Conservation (phyloP, 73 alveolate species). For the Stentor coeruleus region DNA sequence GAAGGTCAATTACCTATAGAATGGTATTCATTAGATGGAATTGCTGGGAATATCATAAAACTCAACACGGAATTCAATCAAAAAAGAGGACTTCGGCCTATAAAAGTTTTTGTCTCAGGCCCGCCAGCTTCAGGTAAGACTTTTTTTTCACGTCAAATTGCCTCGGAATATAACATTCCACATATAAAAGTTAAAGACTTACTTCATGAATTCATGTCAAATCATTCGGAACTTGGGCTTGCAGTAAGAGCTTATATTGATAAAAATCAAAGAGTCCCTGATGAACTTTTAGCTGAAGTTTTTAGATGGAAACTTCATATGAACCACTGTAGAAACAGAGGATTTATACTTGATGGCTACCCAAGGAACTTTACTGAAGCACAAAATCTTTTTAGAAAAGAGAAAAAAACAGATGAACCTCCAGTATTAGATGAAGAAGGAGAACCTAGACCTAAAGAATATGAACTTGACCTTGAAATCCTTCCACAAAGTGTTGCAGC, state of each 20-base stretch:
- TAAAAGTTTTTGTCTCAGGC: constrained; percentile 75
- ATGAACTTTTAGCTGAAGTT: constrained; percentile 67
- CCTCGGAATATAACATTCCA: constrained; percentile 75
- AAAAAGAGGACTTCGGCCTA: constrained; percentile 68
- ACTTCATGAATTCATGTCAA: constrained; percentile 30
- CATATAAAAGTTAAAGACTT: constrained; percentile 72
- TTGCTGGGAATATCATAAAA: constrained; percentile 48
- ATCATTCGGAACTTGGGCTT: not conserved
- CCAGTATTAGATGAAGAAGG: constrained; percentile 55
- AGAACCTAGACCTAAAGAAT: constrained; percentile 33
- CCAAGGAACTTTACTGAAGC: constrained; percentile 78
- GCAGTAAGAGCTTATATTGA: constrained; percentile 59
- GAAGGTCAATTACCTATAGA: constrained; percentile 51
- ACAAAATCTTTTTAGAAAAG: constrained; percentile 55
- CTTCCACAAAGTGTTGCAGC: constrained; percentile 45
- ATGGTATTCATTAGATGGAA: constrained; percentile 77
- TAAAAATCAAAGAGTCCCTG: constrained; percentile 62
- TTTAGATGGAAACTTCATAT: constrained; percentile 63
- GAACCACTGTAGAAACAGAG: constrained; percentile 82
- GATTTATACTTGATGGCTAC: constrained; percentile 87
- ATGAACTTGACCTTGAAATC: constrained; percentile 43
- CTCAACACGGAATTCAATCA: constrained; percentile 71
- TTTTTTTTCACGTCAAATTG: constrained; percentile 52
- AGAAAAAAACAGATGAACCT: constrained; percentile 27
- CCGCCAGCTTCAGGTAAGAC: constrained; percentile 92